Evolutionary conservation across 495 filamentous ascomycete species (phyloP), one percentile per base, ranked within the genome.

Genomic region (Penicillium soppii): DNA sequence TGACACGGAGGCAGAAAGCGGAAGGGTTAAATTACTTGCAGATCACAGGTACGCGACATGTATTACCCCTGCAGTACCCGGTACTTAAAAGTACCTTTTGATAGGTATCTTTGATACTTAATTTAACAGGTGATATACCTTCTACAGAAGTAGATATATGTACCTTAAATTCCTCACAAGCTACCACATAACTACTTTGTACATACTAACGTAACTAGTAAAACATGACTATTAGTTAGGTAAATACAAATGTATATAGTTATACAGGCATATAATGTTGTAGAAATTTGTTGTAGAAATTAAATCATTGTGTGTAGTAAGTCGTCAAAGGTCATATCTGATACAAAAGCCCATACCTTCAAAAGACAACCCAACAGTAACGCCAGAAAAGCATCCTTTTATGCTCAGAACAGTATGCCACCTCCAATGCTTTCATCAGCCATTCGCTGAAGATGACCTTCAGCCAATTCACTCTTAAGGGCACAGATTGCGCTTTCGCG

Each of bases 381-480:
- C n/a, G n/a, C n/a, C n/a, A n/a, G n/a, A n/a, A n/a, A n/a, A n/a
- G n/a, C n/a, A n/a, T n/a, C n/a, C n/a, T 16, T 19, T 29, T 44
- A 12, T 26, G 5, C 5, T 52, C 63, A 80, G 44, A 80, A 81
- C 5, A 70, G 67, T 23, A 68, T 62, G 27, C 75, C 72, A 26
- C 62, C 65, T 30, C 71, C 72, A 30, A 68, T 53, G 44, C 68
- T 70, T 52, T 84, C 82, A 58, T 81, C 82, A 32, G 80, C 69
- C 49, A 81, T 75, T 37, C 76, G 69, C 49, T 81, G 77, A 41
- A 88, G 57, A 50, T 82, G 74, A n/a, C 76, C 68, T 58, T 87
- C 84, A 2, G 83, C 82, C 43, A 87, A 58, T 47, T 86, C 82
- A 49, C 76, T 81, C 62, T 78, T 81, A 43, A 86, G 58, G 4